A percentile compares a stretch with the other conserved stretches of the same genome.
These are phyloP conservation scores for Craspedostauros australis DNA, from an alignment of 108 stramenopile genomes.

Conservation along the genomic window DNA sequence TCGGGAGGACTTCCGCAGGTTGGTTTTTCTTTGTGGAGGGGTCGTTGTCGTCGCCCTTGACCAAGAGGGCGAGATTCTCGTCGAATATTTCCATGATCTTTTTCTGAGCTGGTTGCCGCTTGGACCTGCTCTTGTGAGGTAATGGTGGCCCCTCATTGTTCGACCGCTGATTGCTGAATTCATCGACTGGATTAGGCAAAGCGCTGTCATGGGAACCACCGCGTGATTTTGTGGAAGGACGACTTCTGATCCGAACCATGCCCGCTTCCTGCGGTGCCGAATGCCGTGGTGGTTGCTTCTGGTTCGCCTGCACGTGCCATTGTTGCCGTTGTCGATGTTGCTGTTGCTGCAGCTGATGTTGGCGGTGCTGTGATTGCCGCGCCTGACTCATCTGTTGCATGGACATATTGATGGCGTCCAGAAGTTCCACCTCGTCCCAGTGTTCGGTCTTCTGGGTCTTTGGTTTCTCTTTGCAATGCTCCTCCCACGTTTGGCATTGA, in stretches of 20 bases:
- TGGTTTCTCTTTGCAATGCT: slow-evolving; percentile 11
- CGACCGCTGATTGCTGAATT: too few relatives aligned
- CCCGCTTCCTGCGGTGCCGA: too few relatives aligned
- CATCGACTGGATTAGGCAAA: too few relatives aligned
- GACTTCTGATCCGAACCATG: too few relatives aligned
- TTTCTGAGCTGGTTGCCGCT: not conserved
- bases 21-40: not conserved
- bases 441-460: slow-evolving; percentile 1
- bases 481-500: slow-evolving; percentile 42
- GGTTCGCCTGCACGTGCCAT: not conserved
- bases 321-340: slow-evolving; percentile 2
- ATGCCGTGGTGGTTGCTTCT: not conserved
- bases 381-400: slow-evolving; percentile 4
- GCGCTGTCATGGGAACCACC: too few relatives aligned
- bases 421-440: not conserved
- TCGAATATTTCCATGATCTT: not conserved
- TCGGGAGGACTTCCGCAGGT: slow-evolving; percentile 8
- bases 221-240: too few relatives aligned
- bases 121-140: too few relatives aligned
- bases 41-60: not conserved
- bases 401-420: slow-evolving; percentile 17
- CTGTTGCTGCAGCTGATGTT: not conserved
- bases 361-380: not conserved
- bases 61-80: not conserved
- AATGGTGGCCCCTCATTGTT: not conserved